Evolutionary conservation across 441 rosid genomes (phyloP).

Genomic region (Corymbia citriodora): DNA sequence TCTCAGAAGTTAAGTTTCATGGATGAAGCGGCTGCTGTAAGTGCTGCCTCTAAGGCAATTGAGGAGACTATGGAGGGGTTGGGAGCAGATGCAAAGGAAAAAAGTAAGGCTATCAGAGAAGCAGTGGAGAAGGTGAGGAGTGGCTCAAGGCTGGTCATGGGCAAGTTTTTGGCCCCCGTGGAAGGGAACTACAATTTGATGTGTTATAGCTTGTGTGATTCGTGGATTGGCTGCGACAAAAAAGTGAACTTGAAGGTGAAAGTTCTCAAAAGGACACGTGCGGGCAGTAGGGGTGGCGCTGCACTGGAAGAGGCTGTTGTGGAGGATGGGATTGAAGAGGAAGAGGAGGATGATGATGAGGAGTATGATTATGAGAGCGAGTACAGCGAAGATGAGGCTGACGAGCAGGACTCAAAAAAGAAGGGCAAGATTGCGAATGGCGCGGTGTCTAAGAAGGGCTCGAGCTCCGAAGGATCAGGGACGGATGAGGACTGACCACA

Average conservation of each 20-base stretch:
- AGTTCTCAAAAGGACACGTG: conserved; percentile 78
- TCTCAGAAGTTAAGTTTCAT: conserved; percentile 94
- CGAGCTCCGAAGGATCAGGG: conserved; percentile 70
- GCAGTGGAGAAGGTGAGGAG: conserved; percentile 75
- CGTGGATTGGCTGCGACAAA: conserved; percentile 92
- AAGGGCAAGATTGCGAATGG: conserved; percentile 51
- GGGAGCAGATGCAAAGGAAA: conserved; percentile 76
- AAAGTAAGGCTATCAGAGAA: conserved; percentile 51
- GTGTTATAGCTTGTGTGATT: conserved; percentile 80
- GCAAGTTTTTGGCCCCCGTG: conserved; percentile 76
- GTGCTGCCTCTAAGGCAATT: conserved; percentile 83
- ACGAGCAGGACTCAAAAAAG: conserved; percentile 54
- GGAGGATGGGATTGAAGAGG: conserved; percentile 92
- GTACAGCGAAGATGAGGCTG: conserved; percentile 91
- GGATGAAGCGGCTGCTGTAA: conserved; percentile 81
- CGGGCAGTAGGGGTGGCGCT: conserved; percentile 63
- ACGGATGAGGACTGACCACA: conserved; percentile 55
- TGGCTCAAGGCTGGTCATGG: conserved; percentile 86
- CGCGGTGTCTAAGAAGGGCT: conserved; percentile 29
- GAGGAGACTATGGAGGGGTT: conserved; percentile 92
- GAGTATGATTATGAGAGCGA: conserved; percentile 90
- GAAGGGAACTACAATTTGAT: conserved; percentile 89
- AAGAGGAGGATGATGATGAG: conserved; percentile 87
- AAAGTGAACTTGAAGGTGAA: conserved; percentile 65
- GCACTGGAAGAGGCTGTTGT: conserved; percentile 56